Conservation (phyloP, 2,329 filamentous ascomycete species). For the Ophiostoma populinum region DNA sequence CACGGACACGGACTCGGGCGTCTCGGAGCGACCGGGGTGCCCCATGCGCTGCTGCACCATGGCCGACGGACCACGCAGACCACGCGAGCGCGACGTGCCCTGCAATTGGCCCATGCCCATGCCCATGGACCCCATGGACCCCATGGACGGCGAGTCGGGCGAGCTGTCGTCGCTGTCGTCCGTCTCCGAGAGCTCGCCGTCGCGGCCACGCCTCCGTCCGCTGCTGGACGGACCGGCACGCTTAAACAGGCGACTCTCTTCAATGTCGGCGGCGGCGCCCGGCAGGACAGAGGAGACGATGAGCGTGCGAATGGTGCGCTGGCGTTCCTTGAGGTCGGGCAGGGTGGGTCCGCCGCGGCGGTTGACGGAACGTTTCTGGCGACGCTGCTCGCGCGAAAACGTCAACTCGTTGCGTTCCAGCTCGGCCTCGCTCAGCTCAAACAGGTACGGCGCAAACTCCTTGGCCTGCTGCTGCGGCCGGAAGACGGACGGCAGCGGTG, state of each 20-base stretch:
- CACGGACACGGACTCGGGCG: constrained; percentile 52
- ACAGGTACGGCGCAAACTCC: constrained; percentile 84
- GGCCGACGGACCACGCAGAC: constrained; percentile 75
- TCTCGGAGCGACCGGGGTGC: constrained; percentile 67
- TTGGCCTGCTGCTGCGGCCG: constrained; percentile 83
- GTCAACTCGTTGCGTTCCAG: constrained; percentile 82
- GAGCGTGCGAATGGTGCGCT: constrained; percentile 80
- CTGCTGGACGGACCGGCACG: constrained; percentile 40
- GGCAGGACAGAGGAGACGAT: constrained; percentile 87
- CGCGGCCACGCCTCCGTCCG: constrained; percentile 28
- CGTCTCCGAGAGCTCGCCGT: constrained; percentile 70
- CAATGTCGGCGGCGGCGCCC: constrained; percentile 61
- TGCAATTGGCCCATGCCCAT: constrained; percentile 12
- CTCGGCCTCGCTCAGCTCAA: constrained; percentile 81
- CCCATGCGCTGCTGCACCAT: constrained; percentile 79
- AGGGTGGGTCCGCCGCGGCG: constrained; percentile 79
- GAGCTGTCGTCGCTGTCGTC: constrained; percentile 82
- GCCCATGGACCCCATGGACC: too few relatives aligned
- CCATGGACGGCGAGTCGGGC: constrained; percentile 68
- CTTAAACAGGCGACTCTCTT: constrained; percentile 80
- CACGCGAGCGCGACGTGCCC: constrained; percentile 61
- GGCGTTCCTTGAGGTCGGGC: constrained; percentile 90
- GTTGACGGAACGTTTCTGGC: constrained; percentile 91
- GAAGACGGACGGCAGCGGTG: constrained; percentile 69
- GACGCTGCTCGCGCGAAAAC: constrained; percentile 80